Base-by-base conservation (phyloP, 2,329 filamentous ascomycete species). In the Mycosphaerella sp. region DNA sequence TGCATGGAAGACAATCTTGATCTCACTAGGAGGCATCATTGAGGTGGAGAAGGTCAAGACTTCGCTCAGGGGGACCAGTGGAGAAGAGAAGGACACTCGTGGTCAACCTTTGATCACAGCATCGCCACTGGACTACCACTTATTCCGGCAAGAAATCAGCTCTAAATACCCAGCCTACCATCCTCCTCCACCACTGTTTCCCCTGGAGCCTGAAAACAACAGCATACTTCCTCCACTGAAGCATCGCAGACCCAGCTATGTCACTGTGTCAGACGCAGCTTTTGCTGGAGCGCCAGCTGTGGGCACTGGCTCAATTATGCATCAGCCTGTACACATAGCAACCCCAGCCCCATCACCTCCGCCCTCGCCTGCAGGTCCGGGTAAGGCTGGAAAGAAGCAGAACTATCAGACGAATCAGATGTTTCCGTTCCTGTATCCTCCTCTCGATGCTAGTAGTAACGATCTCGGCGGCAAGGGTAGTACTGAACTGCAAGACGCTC, bases 351-450 rank as follows among this genome's bases (percentile, higher is more conserved):
- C 93, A 1, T 98, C 93, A 0, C 93, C 93, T 23, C 93, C 93
- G 0, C 93, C 93, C 1, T 96, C 92, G 1, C 93, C 93, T 8
- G 85, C 86, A 34, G 91, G 81, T 1, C 80, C 82, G 2, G 82
- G 90, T 26, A 98, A 97, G 70, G 89, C 87, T 49, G 91, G 87
- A 0, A 98, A 98, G 77, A 98, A 98, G 69, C 93, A 98, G 67
- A 98, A 97, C 63, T 98, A 98, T 66, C 93, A 98, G 70, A 98
- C 93, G 0, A 98, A 98, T 67, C 93, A 98, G 65, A 93, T 96
- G 67, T 97, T 98, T 61, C 93, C 93, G 0, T 97, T 98, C 67
- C 84, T 98, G 74, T 98, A 98, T 63, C 93, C 93, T 1, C 93
- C 93, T 1, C 76, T 96, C 14, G 92, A 96, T 70, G 85, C 85